These are phyloP conservation scores for Mucor velutinosus DNA, from an alignment of 371 early-diverging fungal genomes.

Conservation along the genomic window DNA sequence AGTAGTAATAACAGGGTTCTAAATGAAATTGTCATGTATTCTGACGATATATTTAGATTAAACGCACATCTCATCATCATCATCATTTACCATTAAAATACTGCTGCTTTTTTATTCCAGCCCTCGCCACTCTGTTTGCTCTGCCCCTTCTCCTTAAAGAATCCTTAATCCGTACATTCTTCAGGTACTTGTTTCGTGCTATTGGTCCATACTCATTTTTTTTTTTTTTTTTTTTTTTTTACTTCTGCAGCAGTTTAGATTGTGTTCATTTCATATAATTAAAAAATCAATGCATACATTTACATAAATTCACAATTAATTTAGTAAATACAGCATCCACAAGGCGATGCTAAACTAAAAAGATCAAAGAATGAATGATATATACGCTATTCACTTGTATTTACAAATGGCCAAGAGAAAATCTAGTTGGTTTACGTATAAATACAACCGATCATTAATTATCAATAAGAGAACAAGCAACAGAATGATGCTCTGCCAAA, in stretches of 20 bases:
- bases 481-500: not conserved
- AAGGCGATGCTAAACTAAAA: not conserved
- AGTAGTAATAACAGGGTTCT: not conserved
- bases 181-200: not conserved
- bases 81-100: not conserved
- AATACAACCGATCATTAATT: not conserved
- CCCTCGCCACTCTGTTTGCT: not conserved
- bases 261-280: not conserved
- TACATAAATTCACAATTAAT: not conserved
- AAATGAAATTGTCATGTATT: constrained; percentile 1
- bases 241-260: not conserved
- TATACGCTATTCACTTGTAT: not conserved
- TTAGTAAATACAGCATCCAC: not conserved
- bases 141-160: not conserved
- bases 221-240: too few species aligned
- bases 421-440: not conserved
- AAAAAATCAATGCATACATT: not conserved
- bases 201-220: not conserved
- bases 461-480: not conserved
- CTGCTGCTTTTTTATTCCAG: not conserved
- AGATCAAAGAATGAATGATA: not conserved
- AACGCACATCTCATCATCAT: not conserved
- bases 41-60: constrained; percentile 3
- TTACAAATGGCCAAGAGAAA: not conserved
- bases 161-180: not conserved